Evolutionary conservation across 2,329 filamentous ascomycete species (phyloP).

Genomic region (Claviceps sp.): DNA sequence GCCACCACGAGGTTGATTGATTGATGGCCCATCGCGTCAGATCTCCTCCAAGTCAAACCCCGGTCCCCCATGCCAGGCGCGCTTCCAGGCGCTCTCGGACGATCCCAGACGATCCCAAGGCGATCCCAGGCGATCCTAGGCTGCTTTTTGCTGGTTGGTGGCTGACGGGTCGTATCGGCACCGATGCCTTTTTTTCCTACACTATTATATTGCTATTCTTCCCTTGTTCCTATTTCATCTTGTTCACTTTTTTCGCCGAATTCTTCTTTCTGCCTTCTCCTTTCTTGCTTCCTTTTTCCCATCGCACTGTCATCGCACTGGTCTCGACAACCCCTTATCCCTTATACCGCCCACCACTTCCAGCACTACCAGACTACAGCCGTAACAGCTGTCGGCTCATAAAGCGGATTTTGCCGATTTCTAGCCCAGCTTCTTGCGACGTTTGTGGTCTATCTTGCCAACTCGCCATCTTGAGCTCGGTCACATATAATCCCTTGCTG

Average conservation of each 20-base stretch:
- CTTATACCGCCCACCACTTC: background rate
- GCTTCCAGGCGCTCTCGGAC: no score
- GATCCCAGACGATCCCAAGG: background rate
- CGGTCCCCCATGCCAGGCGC: constrained; percentile 6
- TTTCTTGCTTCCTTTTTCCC: background rate
- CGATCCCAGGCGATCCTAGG: constrained; percentile 2
- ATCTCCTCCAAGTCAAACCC: constrained; percentile 15
- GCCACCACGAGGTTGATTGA: constrained; percentile 20
- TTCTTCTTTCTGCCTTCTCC: background rate
- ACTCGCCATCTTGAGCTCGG: no score
- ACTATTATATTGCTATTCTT: constrained; percentile 9
- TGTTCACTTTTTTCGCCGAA: background rate
- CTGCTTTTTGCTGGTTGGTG: constrained; percentile 1
- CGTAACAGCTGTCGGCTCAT: background rate
- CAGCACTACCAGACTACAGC: background rate
- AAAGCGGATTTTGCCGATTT: constrained; percentile 6
- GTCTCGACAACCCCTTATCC: background rate
- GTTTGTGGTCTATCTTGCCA: constrained; percentile 5
- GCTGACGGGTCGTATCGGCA: constrained; percentile 9
- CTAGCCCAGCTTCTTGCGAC: background rate
- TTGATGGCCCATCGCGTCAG: constrained; percentile 17
- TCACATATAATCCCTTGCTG: no score
- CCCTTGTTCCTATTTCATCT: constrained; percentile 1
- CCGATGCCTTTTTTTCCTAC: background rate
- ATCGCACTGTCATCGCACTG: background rate